Evolutionary conservation across 2,329 filamentous ascomycete species (phyloP).

Genomic region (Chaetomiaceae sp.): DNA sequence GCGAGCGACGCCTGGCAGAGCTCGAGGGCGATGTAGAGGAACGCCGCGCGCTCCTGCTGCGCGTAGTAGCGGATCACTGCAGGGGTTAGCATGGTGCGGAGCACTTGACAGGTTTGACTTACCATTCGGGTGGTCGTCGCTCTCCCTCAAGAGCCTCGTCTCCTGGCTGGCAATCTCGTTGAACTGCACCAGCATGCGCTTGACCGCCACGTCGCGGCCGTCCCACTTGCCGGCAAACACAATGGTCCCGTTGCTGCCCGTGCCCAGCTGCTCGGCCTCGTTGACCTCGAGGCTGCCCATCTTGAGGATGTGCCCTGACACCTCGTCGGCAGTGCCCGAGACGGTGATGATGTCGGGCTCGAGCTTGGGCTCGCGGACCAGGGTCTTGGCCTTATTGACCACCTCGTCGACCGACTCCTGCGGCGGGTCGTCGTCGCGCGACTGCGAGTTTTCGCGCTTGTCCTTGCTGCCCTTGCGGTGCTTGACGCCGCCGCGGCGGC

Average conservation of each 20-base stretch:
- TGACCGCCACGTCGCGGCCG: slow-evolving; percentile 88
- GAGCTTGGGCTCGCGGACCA: slow-evolving; percentile 48
- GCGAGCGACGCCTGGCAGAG: slow-evolving; percentile 90
- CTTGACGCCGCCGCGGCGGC: slow-evolving; percentile 66
- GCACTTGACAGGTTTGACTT: slow-evolving; percentile 23
- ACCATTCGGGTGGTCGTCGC: slow-evolving; percentile 89
- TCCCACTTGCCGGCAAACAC: slow-evolving; percentile 95
- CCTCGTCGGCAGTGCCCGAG: slow-evolving; percentile 53
- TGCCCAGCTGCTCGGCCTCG: slow-evolving; percentile 59
- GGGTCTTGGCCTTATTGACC: slow-evolving; percentile 54
- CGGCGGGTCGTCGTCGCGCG: slow-evolving; percentile 43
- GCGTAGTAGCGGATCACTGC: slow-evolving; percentile 91
- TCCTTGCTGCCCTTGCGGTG: slow-evolving; percentile 53
- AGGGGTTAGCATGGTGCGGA: slow-evolving; percentile 8
- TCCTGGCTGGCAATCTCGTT: slow-evolving; percentile 95
- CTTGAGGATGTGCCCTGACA: slow-evolving; percentile 55
- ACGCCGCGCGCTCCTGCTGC: slow-evolving; percentile 81
- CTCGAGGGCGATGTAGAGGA: slow-evolving; percentile 94
- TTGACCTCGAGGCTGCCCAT: slow-evolving; percentile 63
- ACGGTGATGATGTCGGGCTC: slow-evolving; percentile 61
- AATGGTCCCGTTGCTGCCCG: slow-evolving; percentile 93
- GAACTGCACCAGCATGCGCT: slow-evolving; percentile 93
- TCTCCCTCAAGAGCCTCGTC: slow-evolving; percentile 83
- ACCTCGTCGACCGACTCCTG: slow-evolving; percentile 56
- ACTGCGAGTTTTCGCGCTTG: slow-evolving; percentile 48